Percentiles rank a stretch among this genome's conserved stretches.
These are phyloP conservation scores for Sporobolomyces roseus DNA, from an alignment of 768 basidiomycete genomes.

Conservation along the genomic window DNA sequence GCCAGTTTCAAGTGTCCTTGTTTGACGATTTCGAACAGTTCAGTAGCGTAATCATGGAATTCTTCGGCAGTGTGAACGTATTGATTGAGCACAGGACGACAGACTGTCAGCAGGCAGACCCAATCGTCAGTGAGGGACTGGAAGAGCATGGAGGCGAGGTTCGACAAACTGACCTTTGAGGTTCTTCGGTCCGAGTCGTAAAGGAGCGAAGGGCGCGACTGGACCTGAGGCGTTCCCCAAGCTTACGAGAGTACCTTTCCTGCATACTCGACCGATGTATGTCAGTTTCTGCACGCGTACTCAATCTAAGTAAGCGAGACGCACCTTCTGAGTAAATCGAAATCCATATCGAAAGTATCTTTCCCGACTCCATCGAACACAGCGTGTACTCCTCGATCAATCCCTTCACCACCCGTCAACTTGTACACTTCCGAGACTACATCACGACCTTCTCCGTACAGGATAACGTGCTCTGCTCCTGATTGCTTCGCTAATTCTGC, in stretches of 20 bases:
- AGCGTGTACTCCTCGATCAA: constrained; percentile 59
- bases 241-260: constrained; percentile 85
- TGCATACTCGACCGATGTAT: constrained; percentile 30
- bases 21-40: constrained; percentile 62
- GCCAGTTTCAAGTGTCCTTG: constrained; percentile 63
- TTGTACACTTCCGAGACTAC: constrained; percentile 57
- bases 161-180: constrained; percentile 54
- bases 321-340: constrained; percentile 30
- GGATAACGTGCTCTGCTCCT: constrained; percentile 81
- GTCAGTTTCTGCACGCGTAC: not conserved
- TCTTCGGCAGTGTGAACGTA: constrained; percentile 72
- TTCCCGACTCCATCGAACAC: constrained; percentile 96
- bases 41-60: constrained; percentile 60
- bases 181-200: constrained; percentile 75
- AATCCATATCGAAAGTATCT: constrained; percentile 65
- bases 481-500: constrained; percentile 69
- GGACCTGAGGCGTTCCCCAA: constrained; percentile 88
- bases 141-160: not conserved
- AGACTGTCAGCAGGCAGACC: constrained; percentile 26
- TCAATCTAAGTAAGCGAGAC: constrained; percentile 13
- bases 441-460: constrained; percentile 64
- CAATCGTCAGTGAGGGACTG: constrained; percentile 61
- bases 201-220: constrained; percentile 68
- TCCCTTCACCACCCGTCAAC: constrained; percentile 45
- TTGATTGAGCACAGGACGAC: constrained; percentile 59